A percentile compares a stretch with the other conserved stretches of the same genome.
phyloP scores from a whole-genome alignment of 176 grass and related monocot genomes.

The Paspalum vaginatum region DNA sequence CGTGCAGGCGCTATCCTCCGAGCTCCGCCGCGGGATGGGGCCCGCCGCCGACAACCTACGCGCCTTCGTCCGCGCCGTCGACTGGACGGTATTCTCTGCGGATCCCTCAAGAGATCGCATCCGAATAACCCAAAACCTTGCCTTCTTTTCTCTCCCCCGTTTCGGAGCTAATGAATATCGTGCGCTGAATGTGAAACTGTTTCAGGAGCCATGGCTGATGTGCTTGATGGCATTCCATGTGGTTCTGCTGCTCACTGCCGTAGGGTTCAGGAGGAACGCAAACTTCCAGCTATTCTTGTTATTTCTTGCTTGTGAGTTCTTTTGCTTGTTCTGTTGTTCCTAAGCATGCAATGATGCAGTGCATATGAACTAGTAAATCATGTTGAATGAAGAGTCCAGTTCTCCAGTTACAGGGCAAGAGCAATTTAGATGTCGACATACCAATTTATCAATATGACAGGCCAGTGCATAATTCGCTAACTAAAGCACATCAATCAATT shows the following conservation, averaged over 20 bases:
- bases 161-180: neutral
- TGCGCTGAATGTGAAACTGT: neutral
- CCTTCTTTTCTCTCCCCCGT: neutral
- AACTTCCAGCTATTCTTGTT: conserved; percentile 61
- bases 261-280: conserved; percentile 53
- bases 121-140: neutral
- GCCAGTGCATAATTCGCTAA: neutral
- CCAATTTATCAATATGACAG: neutral
- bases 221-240: conserved; percentile 62
- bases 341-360: no score
- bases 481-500: neutral
- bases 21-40: conserved; percentile 54
- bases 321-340: neutral
- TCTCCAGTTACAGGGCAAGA: neutral
- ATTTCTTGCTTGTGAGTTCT: conserved; percentile 71
- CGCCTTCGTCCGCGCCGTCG: conserved; percentile 47
- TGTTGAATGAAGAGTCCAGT: neutral
- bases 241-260: conserved; percentile 52
- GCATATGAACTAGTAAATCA: neutral
- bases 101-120: conserved; percentile 22
- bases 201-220: conserved; percentile 78
- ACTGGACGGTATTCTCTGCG: conserved; percentile 50
- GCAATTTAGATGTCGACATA: neutral
- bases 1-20: conserved; percentile 49
- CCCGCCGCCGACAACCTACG: conserved; percentile 49